phyloP scores from a whole-genome alignment of 2,329 filamentous ascomycete genomes.

The Exophiala lecanii-corni region DNA sequence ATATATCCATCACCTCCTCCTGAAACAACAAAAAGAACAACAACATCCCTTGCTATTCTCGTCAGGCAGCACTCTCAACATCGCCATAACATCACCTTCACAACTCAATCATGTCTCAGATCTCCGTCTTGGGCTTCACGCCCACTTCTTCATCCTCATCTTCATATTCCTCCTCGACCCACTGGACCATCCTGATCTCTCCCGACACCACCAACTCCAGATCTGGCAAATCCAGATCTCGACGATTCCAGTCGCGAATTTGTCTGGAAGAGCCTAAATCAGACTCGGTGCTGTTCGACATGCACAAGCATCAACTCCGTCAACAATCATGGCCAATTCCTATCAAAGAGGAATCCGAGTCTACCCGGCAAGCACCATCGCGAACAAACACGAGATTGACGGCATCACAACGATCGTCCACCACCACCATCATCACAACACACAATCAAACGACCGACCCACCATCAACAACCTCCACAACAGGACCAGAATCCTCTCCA shows the following conservation, averaged over 20 bases:
- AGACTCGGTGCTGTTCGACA: constrained; percentile 15
- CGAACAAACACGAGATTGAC: neutral
- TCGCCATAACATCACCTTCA: too few species aligned
- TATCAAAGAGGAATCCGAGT: neutral
- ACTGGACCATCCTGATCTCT: constrained; percentile 20
- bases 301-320: constrained; percentile 21
- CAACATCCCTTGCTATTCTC: too few species aligned
- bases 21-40: too few species aligned
- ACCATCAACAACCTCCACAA: constrained; percentile 1
- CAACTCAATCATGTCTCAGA: constrained; percentile 19
- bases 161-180: constrained; percentile 1
- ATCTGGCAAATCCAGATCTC: constrained; percentile 4
- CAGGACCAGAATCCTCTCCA: neutral
- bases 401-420: neutral
- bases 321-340: constrained; percentile 17
- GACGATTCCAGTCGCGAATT: constrained; percentile 7
- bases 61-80: too few species aligned
- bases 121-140: constrained; percentile 16
- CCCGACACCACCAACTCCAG: neutral
- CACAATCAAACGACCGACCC: constrained; percentile 10
- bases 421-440: constrained; percentile 5
- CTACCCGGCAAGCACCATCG: neutral
- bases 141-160: constrained; percentile 1
- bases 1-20: too few species aligned
- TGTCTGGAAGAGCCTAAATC: neutral